Base-by-base conservation (phyloP, 1,284 basidiomycete species). In the Rhodotorula sp. region DNA sequence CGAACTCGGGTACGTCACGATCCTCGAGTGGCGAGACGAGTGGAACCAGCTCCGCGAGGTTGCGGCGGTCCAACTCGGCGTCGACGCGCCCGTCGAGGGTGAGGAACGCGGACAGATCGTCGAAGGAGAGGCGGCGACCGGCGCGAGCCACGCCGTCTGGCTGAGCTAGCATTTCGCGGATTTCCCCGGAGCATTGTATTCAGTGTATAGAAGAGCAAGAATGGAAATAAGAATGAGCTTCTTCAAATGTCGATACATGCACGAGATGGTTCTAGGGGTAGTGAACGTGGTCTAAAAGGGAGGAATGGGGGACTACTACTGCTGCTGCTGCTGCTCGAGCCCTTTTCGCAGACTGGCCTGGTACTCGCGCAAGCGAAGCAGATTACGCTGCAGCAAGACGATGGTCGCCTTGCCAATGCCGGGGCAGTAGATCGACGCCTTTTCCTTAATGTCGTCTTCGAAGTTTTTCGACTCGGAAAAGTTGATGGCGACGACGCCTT, bases 381-480 rank as follows among this genome's bases (percentile, higher is more conserved):
- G 80, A 81, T 98, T 99, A 66, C 95, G 87, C 80, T 98, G 86
- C 46, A 99, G 85, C 93, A 99, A 96, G 78, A 94, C 85, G 75
- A 97, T 96, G 2, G 95, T 99, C 72, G 95, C 91, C 83, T 96
- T 96, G 54, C 95, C 95, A 42, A 99, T 93, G 6, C 92, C 89
- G 22, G 95, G 94, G 72, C 95, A 85, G 80, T 95, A 95, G 75
- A 97, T 84, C 6, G 92, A 92, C 18, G 92, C 92, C 84, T 93
- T 91, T 60, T 95, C 92, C 74, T 93, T 86, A 26, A 98, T 90
- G 79, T 96, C 90, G 71, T 87, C 87, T 80, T 96, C 93, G 79
- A 98, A 99, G 82, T 99, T 99, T 84, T 95, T 98, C 79, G 96
- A 94, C 6, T 91, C 89, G 37, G 93, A 90, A 60, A 99, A 91